Percentiles rank a stretch among this genome's conserved stretches.
These are phyloP conservation scores for Eremothecium coryli DNA, from an alignment of 1,139 yeast species.

Conservation along the genomic window DNA sequence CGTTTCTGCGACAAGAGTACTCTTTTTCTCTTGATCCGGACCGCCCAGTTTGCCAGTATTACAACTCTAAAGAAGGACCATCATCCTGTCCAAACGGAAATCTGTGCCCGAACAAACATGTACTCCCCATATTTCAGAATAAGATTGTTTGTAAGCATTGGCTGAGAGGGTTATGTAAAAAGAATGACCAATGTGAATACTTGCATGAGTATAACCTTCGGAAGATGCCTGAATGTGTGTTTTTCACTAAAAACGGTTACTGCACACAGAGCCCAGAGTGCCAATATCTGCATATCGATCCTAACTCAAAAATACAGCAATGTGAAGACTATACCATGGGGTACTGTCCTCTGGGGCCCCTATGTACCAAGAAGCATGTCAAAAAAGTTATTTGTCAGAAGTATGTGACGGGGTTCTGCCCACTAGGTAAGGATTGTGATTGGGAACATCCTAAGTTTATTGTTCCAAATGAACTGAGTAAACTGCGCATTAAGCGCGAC, in stretches of 20 bases:
- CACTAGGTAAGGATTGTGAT: slow-evolving; percentile 34
- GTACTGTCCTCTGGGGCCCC: slow-evolving; percentile 88
- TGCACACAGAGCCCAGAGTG: slow-evolving; percentile 96
- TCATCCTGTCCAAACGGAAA: slow-evolving; percentile 79
- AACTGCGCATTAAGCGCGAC: slow-evolving; percentile 25
- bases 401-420: slow-evolving; percentile 89
- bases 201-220: slow-evolving; percentile 89
- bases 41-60: slow-evolving; percentile 79
- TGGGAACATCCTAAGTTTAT: slow-evolving; percentile 24
- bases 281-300: slow-evolving; percentile 84
- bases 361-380: slow-evolving; percentile 74
- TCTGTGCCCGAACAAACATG: slow-evolving; percentile 83
- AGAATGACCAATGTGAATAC: slow-evolving; percentile 94
- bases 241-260: slow-evolving; percentile 77
- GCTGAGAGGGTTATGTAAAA: slow-evolving; percentile 94
- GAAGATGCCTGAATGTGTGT: slow-evolving; percentile 95
- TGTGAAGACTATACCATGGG: slow-evolving; percentile 81
- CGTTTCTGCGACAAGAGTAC: slow-evolving; percentile 69
- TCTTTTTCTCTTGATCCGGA: slow-evolving; percentile 82
- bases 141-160: slow-evolving; percentile 96
- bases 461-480: slow-evolving; percentile 20
- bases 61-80: slow-evolving; percentile 40
- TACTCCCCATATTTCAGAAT: slow-evolving; percentile 68
- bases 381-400: slow-evolving; percentile 72
- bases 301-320: slow-evolving; percentile 76